Percentiles rank a stretch among this genome's conserved stretches.
Evolutionary conservation across 2,329 filamentous ascomycete species (phyloP).

Genomic region (Trichophyton rubrum): DNA sequence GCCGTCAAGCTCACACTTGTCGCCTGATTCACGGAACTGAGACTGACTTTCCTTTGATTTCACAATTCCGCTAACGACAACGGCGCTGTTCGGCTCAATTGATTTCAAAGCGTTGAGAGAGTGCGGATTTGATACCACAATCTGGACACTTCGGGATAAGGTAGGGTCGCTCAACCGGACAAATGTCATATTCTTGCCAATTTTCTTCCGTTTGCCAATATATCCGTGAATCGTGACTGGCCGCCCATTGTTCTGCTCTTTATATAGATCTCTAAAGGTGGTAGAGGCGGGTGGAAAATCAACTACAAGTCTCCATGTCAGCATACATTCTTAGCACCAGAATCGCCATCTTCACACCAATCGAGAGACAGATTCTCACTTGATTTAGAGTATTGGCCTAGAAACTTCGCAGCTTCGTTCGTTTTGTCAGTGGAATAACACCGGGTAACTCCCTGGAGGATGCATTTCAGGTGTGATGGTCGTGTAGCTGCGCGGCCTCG

Average conservation of each 20-base stretch:
- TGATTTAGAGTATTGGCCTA: conserved; percentile 13
- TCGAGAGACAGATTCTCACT: conserved; percentile 23
- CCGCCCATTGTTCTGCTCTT: conserved; percentile 22
- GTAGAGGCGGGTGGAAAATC: conserved; percentile 35
- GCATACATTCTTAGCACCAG: not conserved
- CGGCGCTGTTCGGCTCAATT: conserved; percentile 41
- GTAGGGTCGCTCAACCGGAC: conserved; percentile 43
- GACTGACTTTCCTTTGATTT: conserved; percentile 23
- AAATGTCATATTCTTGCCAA: conserved; percentile 60
- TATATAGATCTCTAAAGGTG: conserved; percentile 27
- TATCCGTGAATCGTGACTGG: conserved; percentile 56
- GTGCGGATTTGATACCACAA: conserved; percentile 32
- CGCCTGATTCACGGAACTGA: not conserved
- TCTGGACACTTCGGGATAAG: conserved; percentile 36
- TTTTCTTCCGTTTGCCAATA: conserved; percentile 53
- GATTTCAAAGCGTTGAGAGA: conserved; percentile 32
- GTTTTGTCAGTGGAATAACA: conserved; percentile 9
- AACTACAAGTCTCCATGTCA: conserved; percentile 23
- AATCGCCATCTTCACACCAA: not conserved
- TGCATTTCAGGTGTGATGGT: conserved; percentile 2
- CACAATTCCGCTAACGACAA: conserved; percentile 41
- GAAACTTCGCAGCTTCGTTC: not conserved
- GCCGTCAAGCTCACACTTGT: conserved; percentile 19
- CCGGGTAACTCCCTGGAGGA: not conserved
- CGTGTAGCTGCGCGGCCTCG: conserved; percentile 14